Evolutionary conservation across 2,329 filamentous ascomycete species (phyloP).

Genomic region (Diaporthe velutina): DNA sequence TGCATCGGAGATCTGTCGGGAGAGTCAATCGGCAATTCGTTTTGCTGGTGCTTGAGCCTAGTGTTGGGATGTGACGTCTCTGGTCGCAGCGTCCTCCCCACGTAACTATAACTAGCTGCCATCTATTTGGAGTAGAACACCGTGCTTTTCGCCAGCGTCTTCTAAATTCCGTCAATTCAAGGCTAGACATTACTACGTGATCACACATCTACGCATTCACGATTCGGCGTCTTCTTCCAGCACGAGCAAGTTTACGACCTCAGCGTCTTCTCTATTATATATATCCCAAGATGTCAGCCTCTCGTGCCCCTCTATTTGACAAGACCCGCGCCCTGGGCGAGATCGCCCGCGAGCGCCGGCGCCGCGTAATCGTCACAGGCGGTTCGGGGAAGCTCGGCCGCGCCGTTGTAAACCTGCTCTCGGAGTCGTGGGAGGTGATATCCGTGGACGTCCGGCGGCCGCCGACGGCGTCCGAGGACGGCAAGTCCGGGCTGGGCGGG

Average conservation of each 20-base stretch:
- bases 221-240: not conserved
- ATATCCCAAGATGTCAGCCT: not conserved
- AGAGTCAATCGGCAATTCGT: not conserved
- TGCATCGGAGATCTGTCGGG: not conserved
- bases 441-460: constrained; percentile 37
- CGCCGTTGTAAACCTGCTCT: constrained; percentile 30
- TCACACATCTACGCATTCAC: not conserved
- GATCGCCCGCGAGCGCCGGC: constrained; percentile 28
- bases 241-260: not conserved
- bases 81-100: not conserved
- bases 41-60: not conserved
- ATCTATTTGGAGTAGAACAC: not conserved
- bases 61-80: constrained; percentile 19
- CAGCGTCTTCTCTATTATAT: not conserved
- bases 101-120: not conserved
- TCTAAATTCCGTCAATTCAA: not conserved
- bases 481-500: constrained; percentile 37
- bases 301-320: constrained; percentile 31
- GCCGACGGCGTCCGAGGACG: constrained; percentile 34
- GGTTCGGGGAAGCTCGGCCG: constrained; percentile 38
- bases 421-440: constrained; percentile 36
- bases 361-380: constrained; percentile 37
- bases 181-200: not conserved
- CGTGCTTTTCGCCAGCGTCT: not conserved
- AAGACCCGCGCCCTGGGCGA: constrained; percentile 36